phyloP scores from a whole-genome alignment of 768 basidiomycete species.

The Phlebiopsis flavidoalba region DNA sequence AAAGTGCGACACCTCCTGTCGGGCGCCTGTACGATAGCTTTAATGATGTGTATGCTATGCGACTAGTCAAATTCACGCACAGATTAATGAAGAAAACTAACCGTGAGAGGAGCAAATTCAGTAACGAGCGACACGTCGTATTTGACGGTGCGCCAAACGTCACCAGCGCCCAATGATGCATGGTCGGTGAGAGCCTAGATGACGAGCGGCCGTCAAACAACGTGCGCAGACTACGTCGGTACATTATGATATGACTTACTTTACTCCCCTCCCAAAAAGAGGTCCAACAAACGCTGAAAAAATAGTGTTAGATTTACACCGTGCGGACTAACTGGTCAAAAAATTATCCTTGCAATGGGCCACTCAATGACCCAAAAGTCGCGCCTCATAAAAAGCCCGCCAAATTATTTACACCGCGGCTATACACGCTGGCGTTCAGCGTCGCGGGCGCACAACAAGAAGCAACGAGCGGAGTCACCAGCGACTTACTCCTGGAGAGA shows the following conservation, averaged over 20 bases:
- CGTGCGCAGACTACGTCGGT: neutral
- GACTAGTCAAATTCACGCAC: conserved; percentile 29
- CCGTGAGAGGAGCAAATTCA: conserved; percentile 28
- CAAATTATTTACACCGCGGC: conserved; percentile 78
- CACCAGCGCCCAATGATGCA: conserved; percentile 78
- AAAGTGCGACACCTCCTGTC: conserved; percentile 63
- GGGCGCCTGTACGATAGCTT: conserved; percentile 47
- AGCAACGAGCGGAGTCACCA: neutral
- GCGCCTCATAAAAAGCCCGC: conserved; percentile 72
- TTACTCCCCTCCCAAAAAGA: conserved; percentile 80
- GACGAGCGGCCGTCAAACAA: neutral
- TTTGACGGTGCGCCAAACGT: conserved; percentile 18
- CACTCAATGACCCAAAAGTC: too few species aligned
- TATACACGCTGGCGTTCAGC: conserved; percentile 19
- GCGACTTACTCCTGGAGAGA: conserved; percentile 63
- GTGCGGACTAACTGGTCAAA: neutral
- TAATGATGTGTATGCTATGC: neutral
- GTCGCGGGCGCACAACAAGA: too few species aligned
- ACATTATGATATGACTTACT: conserved; percentile 35
- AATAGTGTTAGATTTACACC: conserved; percentile 27
- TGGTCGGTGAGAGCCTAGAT: conserved; percentile 60
- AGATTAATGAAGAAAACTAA: conserved; percentile 78
- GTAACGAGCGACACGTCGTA: neutral
- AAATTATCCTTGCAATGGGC: conserved; percentile 38
- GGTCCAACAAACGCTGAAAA: conserved; percentile 62